phyloP scores from a whole-genome alignment of 805 yeast species.

The Spathaspora girioi region DNA sequence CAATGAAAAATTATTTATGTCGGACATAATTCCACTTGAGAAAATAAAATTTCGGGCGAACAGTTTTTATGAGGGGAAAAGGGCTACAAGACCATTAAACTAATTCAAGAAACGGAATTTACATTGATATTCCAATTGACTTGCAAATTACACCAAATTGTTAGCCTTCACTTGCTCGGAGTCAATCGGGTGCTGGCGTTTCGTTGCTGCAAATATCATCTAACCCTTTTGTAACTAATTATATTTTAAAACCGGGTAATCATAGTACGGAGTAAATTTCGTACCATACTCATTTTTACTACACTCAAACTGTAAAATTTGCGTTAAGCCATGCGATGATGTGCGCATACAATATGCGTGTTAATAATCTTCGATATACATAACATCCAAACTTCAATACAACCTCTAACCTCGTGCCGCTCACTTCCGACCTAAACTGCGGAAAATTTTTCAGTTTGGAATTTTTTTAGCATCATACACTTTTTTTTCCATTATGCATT shows the following conservation, averaged over 20 bases:
- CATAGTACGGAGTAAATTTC: constrained; percentile 6
- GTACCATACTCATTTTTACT: constrained; percentile 6
- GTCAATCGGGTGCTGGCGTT: not conserved
- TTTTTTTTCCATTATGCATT: too few species aligned
- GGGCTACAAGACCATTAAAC: too few species aligned
- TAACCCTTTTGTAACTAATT: not conserved
- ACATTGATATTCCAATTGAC: not conserved
- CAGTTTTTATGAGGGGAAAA: not conserved
- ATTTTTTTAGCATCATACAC: constrained; percentile 7
- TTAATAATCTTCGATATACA: not conserved
- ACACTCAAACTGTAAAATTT: not conserved
- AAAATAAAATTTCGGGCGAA: too few species aligned
- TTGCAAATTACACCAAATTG: not conserved
- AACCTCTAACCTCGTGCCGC: not conserved
- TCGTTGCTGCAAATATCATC: not conserved
- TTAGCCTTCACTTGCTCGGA: too few species aligned
- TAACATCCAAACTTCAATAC: not conserved
- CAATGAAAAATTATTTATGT: too few species aligned
- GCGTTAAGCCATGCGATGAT: not conserved
- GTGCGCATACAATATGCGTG: not conserved
- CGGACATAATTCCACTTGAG: too few species aligned
- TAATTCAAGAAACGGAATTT: not conserved
- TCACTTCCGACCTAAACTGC: not conserved
- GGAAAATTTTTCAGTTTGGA: not conserved
- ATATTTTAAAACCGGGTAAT: not conserved